phyloP scores from a whole-genome alignment of 2,329 filamentous ascomycete species.

The Niveomyces coronatus region DNA sequence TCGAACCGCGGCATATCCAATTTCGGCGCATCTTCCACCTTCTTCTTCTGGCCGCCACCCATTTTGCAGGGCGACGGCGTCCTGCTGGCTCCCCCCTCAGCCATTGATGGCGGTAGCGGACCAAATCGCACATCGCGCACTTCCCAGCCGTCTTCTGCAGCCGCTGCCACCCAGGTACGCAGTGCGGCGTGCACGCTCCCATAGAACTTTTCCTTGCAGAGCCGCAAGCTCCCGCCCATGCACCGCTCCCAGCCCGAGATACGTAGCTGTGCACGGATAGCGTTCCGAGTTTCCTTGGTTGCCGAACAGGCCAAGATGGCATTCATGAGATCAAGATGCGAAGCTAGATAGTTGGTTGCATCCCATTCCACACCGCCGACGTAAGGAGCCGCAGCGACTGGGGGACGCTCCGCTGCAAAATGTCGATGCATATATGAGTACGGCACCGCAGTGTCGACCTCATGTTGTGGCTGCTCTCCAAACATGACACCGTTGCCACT shows the following conservation, averaged over 20 bases:
- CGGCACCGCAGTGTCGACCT: slow-evolving; percentile 22
- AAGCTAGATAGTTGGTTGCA: slow-evolving; percentile 90
- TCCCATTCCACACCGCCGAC: slow-evolving; percentile 98
- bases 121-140: slow-evolving; percentile 72
- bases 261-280: slow-evolving; percentile 63
- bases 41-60: slow-evolving; percentile 31
- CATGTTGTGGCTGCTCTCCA: slow-evolving; percentile 22
- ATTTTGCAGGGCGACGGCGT: slow-evolving; percentile 24
- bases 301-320: slow-evolving; percentile 77
- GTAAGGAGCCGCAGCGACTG: slow-evolving; percentile 88
- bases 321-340: slow-evolving; percentile 87
- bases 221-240: slow-evolving; percentile 72
- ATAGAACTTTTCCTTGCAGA: slow-evolving; percentile 98
- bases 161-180: slow-evolving; percentile 82
- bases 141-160: slow-evolving; percentile 79
- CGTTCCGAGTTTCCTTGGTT: slow-evolving; percentile 59
- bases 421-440: slow-evolving; percentile 56
- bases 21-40: slow-evolving; percentile 46
- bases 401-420: slow-evolving; percentile 78
- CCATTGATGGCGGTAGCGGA: slow-evolving; percentile 32
- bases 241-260: slow-evolving; percentile 86
- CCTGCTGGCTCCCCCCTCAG: slow-evolving; percentile 9
- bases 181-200: slow-evolving; percentile 81
- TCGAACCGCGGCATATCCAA: slow-evolving; percentile 51
- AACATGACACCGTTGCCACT: slow-evolving; percentile 20